Evolutionary conservation across 331 rosid species (phyloP), one percentile per base, ranked within the genome.

Genomic region (Acacia pycnantha): DNA sequence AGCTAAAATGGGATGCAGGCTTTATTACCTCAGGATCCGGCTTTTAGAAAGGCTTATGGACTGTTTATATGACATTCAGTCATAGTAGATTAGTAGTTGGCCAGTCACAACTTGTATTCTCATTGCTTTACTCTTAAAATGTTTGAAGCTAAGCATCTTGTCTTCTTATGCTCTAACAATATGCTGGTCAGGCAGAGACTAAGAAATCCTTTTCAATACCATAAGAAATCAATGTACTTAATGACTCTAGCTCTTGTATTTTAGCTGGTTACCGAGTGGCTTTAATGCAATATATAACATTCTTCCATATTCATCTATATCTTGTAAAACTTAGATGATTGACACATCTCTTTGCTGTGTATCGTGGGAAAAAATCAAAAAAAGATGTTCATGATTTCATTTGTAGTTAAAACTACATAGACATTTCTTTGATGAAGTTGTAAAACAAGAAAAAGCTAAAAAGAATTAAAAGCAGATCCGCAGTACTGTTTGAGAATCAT

Each of bases 401-500:
- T 77, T 58, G 26, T 54, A 66, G 56, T 68, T 35, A 41, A 13
- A 44, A 43, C 51, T 10, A 56, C 80, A 64, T 12, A 33, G 13
- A 82, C 77, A 70, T 82, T 70, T 64, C 74, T 37, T 79, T 37
- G 12, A 33, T 73, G 50, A 41, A 40, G 54, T 75, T 74, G 35
- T 35, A 33, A 26, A 65, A 78, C 21, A 51, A 73, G 21, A 51
- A 33, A 81, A 44, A 40, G 31, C 27, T 3, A 19, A 10, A n/a
- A 33, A 61, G 43, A 71, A 50, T 58, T 48, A 35, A 22, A 46
- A 78, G 82, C 33, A 47, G 64, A 11, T 77, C 74, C 79, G 44
- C 76, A n/a, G 31, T 48, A 50, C 75, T 14, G 62, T 71, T 74
- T 70, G 70, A 53, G 80, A 76, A 76, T 69, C 62, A 76, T 54